Conservation (phyloP, 2,329 filamentous ascomycete genomes). For the Ceratocystis harringtonii region DNA sequence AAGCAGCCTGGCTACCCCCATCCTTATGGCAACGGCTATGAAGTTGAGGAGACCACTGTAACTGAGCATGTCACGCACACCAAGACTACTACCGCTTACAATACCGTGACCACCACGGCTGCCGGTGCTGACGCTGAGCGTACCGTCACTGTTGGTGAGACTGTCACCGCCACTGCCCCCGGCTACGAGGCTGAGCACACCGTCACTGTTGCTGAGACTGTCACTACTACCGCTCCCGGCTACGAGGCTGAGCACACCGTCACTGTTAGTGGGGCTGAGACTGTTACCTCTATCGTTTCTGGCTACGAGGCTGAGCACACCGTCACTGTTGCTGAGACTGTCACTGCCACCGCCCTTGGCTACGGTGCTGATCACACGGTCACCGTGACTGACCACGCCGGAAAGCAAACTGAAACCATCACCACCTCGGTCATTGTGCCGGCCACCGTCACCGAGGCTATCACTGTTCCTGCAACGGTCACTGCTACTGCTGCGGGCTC, state of each 20-base stretch:
- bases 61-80: slow-evolving; percentile 4
- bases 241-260: slow-evolving; percentile 15
- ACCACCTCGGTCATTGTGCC: slow-evolving; percentile 12
- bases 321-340: slow-evolving; percentile 24
- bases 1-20: slow-evolving; percentile 12
- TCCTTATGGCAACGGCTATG: slow-evolving; percentile 9
- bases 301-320: slow-evolving; percentile 27
- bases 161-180: slow-evolving; percentile 21
- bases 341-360: slow-evolving; percentile 23
- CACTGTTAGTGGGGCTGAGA: slow-evolving; percentile 26
- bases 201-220: slow-evolving; percentile 21
- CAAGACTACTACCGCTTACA: slow-evolving; percentile 7
- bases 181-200: slow-evolving; percentile 14
- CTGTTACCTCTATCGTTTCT: slow-evolving; percentile 25
- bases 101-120: slow-evolving; percentile 10
- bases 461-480: slow-evolving; percentile 14
- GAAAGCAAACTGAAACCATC: slow-evolving; percentile 10
- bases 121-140: slow-evolving; percentile 6
- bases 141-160: slow-evolving; percentile 17
- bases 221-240: not conserved
- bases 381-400: slow-evolving; percentile 2
- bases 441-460: slow-evolving; percentile 12
- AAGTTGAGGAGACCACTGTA: slow-evolving; percentile 6
- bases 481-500: slow-evolving; percentile 12
- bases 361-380: slow-evolving; percentile 24